phyloP scores from a whole-genome alignment of 768 basidiomycete species.

The Pleurotus eryngii region DNA sequence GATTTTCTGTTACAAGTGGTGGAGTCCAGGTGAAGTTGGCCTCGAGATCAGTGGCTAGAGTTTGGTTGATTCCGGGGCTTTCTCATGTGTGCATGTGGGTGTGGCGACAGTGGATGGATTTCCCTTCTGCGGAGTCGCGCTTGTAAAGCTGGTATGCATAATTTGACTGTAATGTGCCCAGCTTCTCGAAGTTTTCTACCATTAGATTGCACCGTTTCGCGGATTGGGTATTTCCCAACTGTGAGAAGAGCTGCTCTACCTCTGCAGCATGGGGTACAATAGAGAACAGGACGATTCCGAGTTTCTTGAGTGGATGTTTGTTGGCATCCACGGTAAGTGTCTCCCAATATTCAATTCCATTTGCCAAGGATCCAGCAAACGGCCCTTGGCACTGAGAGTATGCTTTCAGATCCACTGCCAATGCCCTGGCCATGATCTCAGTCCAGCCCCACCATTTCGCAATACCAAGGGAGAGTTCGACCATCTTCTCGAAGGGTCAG shows the following conservation, averaged over 20 bases:
- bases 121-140: too few relatives aligned
- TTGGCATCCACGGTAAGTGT: not conserved
- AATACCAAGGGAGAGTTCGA: not conserved
- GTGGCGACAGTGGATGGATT: too few relatives aligned
- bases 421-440: too few relatives aligned
- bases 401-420: slow-evolving; percentile 15
- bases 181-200: slow-evolving; percentile 13
- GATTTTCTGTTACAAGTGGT: too few relatives aligned
- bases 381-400: slow-evolving; percentile 18
- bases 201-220: slow-evolving; percentile 14
- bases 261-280: slow-evolving; percentile 27
- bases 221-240: slow-evolving; percentile 17
- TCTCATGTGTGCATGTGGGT: too few relatives aligned
- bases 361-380: not conserved
- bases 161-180: slow-evolving; percentile 15
- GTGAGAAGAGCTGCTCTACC: slow-evolving; percentile 21
- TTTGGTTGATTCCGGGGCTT: too few relatives aligned
- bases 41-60: too few relatives aligned
- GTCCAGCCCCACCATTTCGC: too few relatives aligned
- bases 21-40: too few relatives aligned
- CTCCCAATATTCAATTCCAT: slow-evolving; percentile 26
- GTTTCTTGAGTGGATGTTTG: slow-evolving; percentile 9
- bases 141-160: slow-evolving; percentile 1
- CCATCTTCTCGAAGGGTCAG: slow-evolving; percentile 16
- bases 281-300: slow-evolving; percentile 18